Evolutionary conservation across 1,284 basidiomycete species (phyloP).

Genomic region (Ustilago hordei): DNA sequence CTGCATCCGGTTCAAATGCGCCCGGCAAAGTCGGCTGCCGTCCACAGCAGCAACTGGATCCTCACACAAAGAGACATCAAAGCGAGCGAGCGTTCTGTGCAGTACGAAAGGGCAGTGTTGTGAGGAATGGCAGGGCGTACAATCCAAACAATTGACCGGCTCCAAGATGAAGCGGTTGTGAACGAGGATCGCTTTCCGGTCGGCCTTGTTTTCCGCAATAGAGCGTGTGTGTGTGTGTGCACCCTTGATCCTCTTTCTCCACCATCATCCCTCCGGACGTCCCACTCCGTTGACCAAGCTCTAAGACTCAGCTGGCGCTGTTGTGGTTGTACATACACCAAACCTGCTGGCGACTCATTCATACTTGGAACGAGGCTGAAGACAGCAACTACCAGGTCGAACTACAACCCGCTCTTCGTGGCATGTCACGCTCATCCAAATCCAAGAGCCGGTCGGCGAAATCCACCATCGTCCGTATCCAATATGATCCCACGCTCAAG

Average conservation of each 20-base stretch:
- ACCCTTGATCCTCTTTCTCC: constrained; percentile 2
- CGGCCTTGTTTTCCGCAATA: not conserved
- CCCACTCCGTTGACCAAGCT: not conserved
- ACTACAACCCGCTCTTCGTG: no score
- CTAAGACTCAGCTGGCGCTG: no score
- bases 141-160: no score
- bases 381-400: no score
- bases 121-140: not conserved
- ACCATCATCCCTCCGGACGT: constrained; percentile 10
- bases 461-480: constrained; percentile 46
- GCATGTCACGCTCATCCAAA: constrained; percentile 45
- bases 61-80: no score
- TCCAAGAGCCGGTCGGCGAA: constrained; percentile 46
- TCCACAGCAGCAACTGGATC: not conserved
- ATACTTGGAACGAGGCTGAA: no score
- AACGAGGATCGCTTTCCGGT: constrained; percentile 4
- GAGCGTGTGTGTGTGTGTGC: constrained; percentile 11
- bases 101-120: not conserved
- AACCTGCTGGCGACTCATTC: no score
- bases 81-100: not conserved
- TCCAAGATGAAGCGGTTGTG: constrained; percentile 2
- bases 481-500: constrained; percentile 59
- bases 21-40: constrained; percentile 6
- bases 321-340: no score
- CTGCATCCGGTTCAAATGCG: constrained; percentile 1